These are phyloP conservation scores for Gonapodya sp. DNA, from an alignment of 192 early-diverging fungal genomes.

Conservation along the genomic window DNA sequence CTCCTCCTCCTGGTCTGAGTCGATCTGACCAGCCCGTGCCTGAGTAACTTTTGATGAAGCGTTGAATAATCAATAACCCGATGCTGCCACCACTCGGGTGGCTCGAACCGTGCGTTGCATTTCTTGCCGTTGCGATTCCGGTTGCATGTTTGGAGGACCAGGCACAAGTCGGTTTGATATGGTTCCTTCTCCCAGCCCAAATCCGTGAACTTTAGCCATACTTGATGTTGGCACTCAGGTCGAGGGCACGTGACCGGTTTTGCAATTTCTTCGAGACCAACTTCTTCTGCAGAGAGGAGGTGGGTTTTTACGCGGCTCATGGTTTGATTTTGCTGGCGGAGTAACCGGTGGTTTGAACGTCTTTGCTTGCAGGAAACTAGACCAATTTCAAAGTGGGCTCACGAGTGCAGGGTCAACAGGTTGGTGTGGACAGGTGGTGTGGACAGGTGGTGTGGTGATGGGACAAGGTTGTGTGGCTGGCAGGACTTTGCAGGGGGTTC, in stretches of 20 bases:
- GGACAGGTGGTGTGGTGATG: too few relatives aligned
- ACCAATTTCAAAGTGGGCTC: too few relatives aligned
- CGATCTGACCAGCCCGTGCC: too few relatives aligned
- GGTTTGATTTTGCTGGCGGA: too few relatives aligned
- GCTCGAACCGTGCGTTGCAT: background rate
- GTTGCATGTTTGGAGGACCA: background rate
- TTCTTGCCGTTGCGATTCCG: background rate
- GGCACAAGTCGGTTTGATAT: background rate
- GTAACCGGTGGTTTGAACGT: too few relatives aligned
- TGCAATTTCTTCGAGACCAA: background rate
- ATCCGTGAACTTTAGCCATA: background rate
- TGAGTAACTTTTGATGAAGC: too few relatives aligned
- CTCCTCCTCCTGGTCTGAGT: too few relatives aligned
- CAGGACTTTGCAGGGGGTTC: too few relatives aligned
- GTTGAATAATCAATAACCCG: background rate
- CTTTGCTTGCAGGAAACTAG: too few relatives aligned
- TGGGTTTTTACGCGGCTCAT: background rate
- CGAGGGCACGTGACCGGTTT: background rate
- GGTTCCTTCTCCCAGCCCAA: background rate
- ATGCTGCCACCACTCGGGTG: background rate
- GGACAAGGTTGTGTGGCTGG: too few relatives aligned
- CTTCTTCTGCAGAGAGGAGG: background rate
- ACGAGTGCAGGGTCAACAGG: too few relatives aligned
- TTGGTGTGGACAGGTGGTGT: too few relatives aligned
- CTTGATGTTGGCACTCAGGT: background rate